Base-by-base conservation (phyloP, 2,329 filamentous ascomycete species). In the Fusarium pseudonygamai region DNA sequence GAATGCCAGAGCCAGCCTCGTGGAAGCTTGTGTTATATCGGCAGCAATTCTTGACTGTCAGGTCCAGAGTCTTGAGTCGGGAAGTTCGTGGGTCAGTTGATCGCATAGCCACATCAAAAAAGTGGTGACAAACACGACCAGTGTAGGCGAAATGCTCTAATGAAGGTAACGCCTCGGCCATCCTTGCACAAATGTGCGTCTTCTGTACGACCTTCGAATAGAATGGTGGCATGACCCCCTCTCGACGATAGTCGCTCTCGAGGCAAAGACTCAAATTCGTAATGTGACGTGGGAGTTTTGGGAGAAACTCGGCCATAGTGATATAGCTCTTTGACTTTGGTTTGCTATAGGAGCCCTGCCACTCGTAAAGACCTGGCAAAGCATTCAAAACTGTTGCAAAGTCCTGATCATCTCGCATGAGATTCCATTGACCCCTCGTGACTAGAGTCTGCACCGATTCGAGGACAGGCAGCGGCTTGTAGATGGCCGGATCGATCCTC, bases 391-490 rank as follows among this genome's bases (percentile, higher is more conserved):
- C 86, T 58, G 85, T 86, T 63, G 85, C 82, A 81, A 93, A 94
- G 79, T 94, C 91, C 24, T 84, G 82, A 47, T 88, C 83, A 22
- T 87, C 84, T 52, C 92, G 86, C 80, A 93, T 92, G 34, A 94
- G 85, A 77, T 94, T 94, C 92, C 92, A 95, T 74, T 93, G 91
- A 12, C 92, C 92, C 75, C 92, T 91, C 80, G 92, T 92, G 47
- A 94, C 88, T 26, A 94, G 85, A 2, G 91, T 93, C 60, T 87
- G 87, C 37, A 94, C 87, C 6, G 88, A 87, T 7, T 84, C 80
- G 7, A 93, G 83, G 26, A 81, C 75, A 14, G 87, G 84, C 13
- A 90, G 79, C 34, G 79, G 76, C 72, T 82, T 78, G 28, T 78
- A 72, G 37, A 78, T 76, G 2, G 77, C 47, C n/a, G 67, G 59